Evolutionary conservation across 2,329 filamentous ascomycete genomes (phyloP).

Genomic region (Hirsutella rhossiliensis): DNA sequence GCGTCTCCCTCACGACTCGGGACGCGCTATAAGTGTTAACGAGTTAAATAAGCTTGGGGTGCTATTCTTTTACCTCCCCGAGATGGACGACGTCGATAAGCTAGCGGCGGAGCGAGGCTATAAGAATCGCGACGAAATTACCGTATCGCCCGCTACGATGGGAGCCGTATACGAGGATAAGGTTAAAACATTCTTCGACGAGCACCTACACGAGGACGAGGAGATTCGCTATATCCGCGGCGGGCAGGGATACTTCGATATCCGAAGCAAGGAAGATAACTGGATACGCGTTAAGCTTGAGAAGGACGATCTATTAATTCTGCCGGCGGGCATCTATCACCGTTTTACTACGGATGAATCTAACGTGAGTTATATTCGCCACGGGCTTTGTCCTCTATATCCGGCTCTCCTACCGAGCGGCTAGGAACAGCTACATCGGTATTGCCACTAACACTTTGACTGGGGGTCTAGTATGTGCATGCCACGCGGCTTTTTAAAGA

Average conservation of each 20-base stretch:
- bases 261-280: conserved; percentile 66
- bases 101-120: conserved; percentile 69
- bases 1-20: conserved; percentile 80
- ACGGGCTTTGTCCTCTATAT: not conserved
- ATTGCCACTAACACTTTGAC: too few relatives aligned
- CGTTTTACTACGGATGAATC: conserved; percentile 88
- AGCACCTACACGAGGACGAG: conserved; percentile 96
- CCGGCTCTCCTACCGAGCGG: not conserved
- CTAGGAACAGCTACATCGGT: too few relatives aligned
- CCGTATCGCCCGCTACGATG: conserved; percentile 76
- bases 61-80: conserved; percentile 57
- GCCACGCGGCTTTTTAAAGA: conserved; percentile 97
- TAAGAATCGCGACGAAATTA: conserved; percentile 91
- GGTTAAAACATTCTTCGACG: conserved; percentile 84
- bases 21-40: conserved; percentile 49
- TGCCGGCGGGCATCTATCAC: conserved; percentile 93
- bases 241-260: conserved; percentile 87
- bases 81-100: conserved; percentile 54
- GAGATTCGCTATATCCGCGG: conserved; percentile 92
- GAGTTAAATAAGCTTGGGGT: conserved; percentile 70
- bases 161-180: conserved; percentile 84
- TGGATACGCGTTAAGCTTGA: conserved; percentile 82
- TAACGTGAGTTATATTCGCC: conserved; percentile 49
- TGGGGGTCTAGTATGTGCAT: conserved; percentile 91
- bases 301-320: conserved; percentile 82